Percentiles rank a stretch among this genome's conserved stretches.
phyloP scores from a whole-genome alignment of 2,329 filamentous ascomycete species.

The Ophiostoma quercus region DNA sequence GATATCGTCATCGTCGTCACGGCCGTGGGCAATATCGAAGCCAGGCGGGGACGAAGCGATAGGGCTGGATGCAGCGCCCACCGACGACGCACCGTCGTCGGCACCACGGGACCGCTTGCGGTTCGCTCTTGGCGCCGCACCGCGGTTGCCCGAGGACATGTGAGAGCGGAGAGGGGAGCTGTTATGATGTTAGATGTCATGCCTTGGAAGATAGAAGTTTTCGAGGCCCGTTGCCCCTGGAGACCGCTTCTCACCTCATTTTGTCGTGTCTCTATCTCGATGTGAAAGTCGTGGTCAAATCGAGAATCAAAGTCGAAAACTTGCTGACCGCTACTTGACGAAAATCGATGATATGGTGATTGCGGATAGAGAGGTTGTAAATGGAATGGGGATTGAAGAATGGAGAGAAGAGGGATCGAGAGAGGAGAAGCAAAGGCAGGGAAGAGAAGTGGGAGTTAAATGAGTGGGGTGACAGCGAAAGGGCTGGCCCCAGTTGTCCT shows the following conservation, averaged over 20 bases:
- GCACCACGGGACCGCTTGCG: slow-evolving; percentile 53
- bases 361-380: not conserved
- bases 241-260: not conserved
- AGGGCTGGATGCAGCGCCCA: slow-evolving; percentile 52
- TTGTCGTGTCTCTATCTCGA: not conserved
- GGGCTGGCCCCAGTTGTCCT: slow-evolving; percentile 8
- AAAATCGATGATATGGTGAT: not conserved
- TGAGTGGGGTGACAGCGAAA: slow-evolving; percentile 18
- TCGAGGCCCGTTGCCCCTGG: slow-evolving; percentile 5
- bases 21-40: slow-evolving; percentile 60
- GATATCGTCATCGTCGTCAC: slow-evolving; percentile 61
- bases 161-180: slow-evolving; percentile 80
- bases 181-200: slow-evolving; percentile 18
- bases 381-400: slow-evolving; percentile 1
- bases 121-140: slow-evolving; percentile 47
- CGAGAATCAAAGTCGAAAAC: not conserved
- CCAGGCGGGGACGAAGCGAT: slow-evolving; percentile 63
- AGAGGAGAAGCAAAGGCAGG: not conserved
- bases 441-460: slow-evolving; percentile 18
- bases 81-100: slow-evolving; percentile 49
- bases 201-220: not conserved
- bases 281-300: not conserved
- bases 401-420: slow-evolving; percentile 11
- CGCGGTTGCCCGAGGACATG: slow-evolving; percentile 79
- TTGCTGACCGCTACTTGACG: not conserved